These are phyloP conservation scores for Chamaenerion angustifolium DNA, from an alignment of 345 rosid species.

Conservation along the genomic window DNA sequence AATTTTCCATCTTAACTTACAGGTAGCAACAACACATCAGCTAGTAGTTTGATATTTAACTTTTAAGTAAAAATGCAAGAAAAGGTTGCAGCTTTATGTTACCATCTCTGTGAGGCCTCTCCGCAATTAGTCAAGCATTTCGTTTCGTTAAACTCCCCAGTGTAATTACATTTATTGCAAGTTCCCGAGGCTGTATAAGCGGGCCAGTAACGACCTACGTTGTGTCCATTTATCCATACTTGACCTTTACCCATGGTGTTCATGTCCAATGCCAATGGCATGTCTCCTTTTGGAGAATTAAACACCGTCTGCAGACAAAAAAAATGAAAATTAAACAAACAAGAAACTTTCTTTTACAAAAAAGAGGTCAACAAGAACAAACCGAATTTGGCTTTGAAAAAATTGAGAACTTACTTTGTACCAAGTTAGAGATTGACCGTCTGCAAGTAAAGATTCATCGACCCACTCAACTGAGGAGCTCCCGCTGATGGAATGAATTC, in stretches of 20 bases:
- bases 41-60: no score
- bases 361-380: neutral
- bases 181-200: conserved; percentile 11
- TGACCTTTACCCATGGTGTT: conserved; percentile 51
- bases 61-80: neutral
- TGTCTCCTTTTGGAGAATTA: conserved; percentile 23
- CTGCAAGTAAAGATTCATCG: conserved; percentile 9
- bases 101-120: conserved; percentile 16
- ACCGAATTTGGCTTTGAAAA: neutral
- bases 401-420: conserved; percentile 22
- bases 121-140: conserved; percentile 13
- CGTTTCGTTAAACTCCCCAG: conserved; percentile 6
- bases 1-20: no score
- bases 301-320: conserved; percentile 22
- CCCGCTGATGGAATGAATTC: conserved; percentile 16
- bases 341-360: neutral
- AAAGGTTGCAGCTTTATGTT: neutral
- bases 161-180: conserved; percentile 8
- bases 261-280: conserved; percentile 29
- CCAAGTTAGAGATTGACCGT: conserved; percentile 23
- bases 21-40: no score
- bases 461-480: conserved; percentile 22
- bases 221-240: conserved; percentile 42
- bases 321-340: neutral
- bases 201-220: conserved; percentile 46